phyloP scores from a whole-genome alignment of 345 rosid genomes.

The Hirschfeldia incana region DNA sequence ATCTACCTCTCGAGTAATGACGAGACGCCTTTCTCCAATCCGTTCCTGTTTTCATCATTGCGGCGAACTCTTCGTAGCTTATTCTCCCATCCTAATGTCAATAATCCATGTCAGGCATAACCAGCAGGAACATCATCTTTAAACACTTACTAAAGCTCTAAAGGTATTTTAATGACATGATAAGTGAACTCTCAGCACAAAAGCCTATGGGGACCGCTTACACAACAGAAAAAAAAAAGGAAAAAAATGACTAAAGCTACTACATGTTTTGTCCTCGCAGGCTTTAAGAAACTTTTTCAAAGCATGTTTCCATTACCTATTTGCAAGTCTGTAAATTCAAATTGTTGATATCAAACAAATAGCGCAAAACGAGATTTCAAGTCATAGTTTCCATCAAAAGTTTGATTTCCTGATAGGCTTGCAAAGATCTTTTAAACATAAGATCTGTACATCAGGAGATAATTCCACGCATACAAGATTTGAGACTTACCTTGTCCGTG shows the following conservation, averaged over 20 bases:
- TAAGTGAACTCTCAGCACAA: not conserved
- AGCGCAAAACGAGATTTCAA: constrained; percentile 9
- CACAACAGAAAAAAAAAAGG: constrained; percentile 12
- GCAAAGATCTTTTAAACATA: constrained; percentile 13
- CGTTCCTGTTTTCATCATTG: constrained; percentile 99
- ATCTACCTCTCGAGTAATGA: constrained; percentile 98
- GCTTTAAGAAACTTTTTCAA: constrained; percentile 29
- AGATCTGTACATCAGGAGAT: not conserved
- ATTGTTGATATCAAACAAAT: constrained; percentile 9
- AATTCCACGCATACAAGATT: not conserved
- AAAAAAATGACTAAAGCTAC: constrained; percentile 25
- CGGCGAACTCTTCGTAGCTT: constrained; percentile 95
- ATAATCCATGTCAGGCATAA: constrained; percentile 26
- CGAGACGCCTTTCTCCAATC: constrained; percentile 99
- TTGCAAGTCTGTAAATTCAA: constrained; percentile 22
- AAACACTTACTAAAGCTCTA: constrained; percentile 1
- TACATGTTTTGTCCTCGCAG: constrained; percentile 23
- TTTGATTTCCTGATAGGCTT: constrained; percentile 1
- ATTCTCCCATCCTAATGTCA: constrained; percentile 79
- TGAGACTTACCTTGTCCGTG: constrained; percentile 76
- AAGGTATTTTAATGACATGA: not conserved
- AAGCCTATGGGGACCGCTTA: constrained; percentile 28
- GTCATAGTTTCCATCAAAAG: constrained; percentile 6
- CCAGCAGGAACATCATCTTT: constrained; percentile 6
- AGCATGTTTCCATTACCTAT: constrained; percentile 31